Evolutionary conservation across 768 basidiomycete genomes (phyloP), one percentile per base, ranked within the genome.

Genomic region (Tricholoma furcatifolium): DNA sequence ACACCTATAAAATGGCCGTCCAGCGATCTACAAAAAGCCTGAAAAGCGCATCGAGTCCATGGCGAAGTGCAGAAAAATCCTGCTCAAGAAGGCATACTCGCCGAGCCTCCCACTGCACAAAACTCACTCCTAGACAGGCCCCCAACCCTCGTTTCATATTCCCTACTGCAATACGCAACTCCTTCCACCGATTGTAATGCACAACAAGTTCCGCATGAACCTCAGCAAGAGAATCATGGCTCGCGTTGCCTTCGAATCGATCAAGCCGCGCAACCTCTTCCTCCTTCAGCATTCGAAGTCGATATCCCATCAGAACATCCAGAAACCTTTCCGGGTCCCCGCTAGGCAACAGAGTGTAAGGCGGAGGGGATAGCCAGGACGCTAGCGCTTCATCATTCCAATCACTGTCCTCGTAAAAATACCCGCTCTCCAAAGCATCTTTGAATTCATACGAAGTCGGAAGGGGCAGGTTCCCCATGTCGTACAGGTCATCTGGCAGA

Each of bases 11-110:
- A n/a, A n/a, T n/a, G n/a, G 43, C 11, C 4, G 24, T 45, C 51
- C 51, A 52, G 31, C 38, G 38, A 52, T 52, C 23, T 14, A 52
- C 51, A 41, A 32, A 52, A 11, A 31, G n/a, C 10, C n/a, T 4
- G 4, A 52, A 21, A 40, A 52, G 46, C 3, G 17, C 17, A 30
- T 52, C 27, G 5, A 40, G 39, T 6, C 51, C 43, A 14, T 32
- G 15, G 3, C 17, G 51, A 39, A 52, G 44, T 14, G 43, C 21
- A 24, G 10, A 4, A 9, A 52, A 40, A 15, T 52, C 51, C 12
- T 39, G 6, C 12, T 52, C 24, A 14, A 52, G 44, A 27, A 46
- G 14, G 23, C 35, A 40, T 2, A 52, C 44, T 27, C 51, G n/a
- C 21, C 43, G 24, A 1, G 51, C 43, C 34, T 32, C 32, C 51